Percentiles rank a stretch among this genome's conserved stretches.
phyloP scores from a whole-genome alignment of 2,329 filamentous ascomycete species.

The Alternaria angustiovoidea region DNA sequence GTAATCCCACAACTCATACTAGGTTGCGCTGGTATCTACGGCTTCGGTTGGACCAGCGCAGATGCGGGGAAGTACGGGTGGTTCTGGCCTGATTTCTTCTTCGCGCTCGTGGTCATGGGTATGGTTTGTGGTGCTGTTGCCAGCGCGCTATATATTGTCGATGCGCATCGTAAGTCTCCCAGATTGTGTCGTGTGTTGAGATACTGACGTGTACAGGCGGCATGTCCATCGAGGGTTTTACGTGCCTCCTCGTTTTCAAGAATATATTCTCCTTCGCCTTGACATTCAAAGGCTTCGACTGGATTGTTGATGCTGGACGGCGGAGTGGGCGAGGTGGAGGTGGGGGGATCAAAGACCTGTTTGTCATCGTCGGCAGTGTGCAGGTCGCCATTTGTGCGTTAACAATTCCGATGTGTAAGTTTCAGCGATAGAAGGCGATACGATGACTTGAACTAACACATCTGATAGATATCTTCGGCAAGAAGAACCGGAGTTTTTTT shows the following conservation, averaged over 20 bases:
- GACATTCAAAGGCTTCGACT: constrained; percentile 84
- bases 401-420: constrained; percentile 81
- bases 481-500: constrained; percentile 47
- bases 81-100: constrained; percentile 80
- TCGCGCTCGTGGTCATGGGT: constrained; percentile 81
- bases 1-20: constrained; percentile 83
- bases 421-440: too few relatives aligned
- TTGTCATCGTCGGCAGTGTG: constrained; percentile 76
- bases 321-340: not conserved
- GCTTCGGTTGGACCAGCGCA: constrained; percentile 78
- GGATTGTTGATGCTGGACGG: constrained; percentile 67
- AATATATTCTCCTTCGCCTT: constrained; percentile 90
- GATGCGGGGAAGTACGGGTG: constrained; percentile 71
- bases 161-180: constrained; percentile 75
- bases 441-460: not conserved
- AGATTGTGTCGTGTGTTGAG: constrained; percentile 1
- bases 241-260: constrained; percentile 90
- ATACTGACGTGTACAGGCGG: constrained; percentile 62
- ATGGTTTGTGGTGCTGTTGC: constrained; percentile 94
- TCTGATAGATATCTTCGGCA: constrained; percentile 44
- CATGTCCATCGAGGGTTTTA: constrained; percentile 86
- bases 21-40: constrained; percentile 80
- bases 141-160: constrained; percentile 86
- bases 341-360: constrained; percentile 68
- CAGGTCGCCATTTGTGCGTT: constrained; percentile 79